A percentile compares a stretch with the other conserved stretches of the same genome.
These are phyloP conservation scores for Cyanophora paradoxa DNA, from an alignment of 78 protist species.

Conservation along the genomic window DNA sequence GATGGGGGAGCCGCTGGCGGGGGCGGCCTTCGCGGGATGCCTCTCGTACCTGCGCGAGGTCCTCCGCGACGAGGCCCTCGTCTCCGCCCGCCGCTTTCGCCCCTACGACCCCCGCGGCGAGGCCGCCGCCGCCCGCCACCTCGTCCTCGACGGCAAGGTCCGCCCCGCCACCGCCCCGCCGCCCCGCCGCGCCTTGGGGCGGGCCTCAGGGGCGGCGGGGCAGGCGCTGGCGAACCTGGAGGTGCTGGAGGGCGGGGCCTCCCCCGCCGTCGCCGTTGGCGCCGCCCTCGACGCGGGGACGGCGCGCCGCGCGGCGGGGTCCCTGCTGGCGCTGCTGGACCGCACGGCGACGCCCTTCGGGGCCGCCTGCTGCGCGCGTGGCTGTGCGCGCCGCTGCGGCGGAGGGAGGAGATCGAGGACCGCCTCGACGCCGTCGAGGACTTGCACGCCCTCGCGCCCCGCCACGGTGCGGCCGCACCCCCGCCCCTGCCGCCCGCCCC, in stretches of 20 bases:
- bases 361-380: constrained; percentile 14
- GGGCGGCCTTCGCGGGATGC: no score
- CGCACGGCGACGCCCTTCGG: constrained; percentile 8
- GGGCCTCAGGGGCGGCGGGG: neutral
- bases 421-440: constrained; percentile 20
- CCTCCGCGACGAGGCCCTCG: constrained; percentile 4
- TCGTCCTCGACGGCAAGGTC: no score
- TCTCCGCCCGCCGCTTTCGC: constrained; percentile 4
- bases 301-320: neutral
- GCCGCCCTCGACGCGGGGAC: no score
- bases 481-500: no score
- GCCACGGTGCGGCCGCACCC: no score
- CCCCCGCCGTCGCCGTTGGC: no score
- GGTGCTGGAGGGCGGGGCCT: constrained; percentile 9
- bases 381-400: constrained; percentile 18
- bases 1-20: neutral
- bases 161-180: no score
- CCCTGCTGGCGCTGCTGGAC: constrained; percentile 13
- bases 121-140: neutral
- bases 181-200: neutral
- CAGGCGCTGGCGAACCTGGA: constrained; percentile 21
- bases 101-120: neutral
- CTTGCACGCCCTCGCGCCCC: neutral
- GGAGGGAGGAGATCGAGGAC: neutral
- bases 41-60: constrained; percentile 1